Base-by-base conservation (phyloP, 768 basidiomycete species). In the Trametes coccinea region DNA sequence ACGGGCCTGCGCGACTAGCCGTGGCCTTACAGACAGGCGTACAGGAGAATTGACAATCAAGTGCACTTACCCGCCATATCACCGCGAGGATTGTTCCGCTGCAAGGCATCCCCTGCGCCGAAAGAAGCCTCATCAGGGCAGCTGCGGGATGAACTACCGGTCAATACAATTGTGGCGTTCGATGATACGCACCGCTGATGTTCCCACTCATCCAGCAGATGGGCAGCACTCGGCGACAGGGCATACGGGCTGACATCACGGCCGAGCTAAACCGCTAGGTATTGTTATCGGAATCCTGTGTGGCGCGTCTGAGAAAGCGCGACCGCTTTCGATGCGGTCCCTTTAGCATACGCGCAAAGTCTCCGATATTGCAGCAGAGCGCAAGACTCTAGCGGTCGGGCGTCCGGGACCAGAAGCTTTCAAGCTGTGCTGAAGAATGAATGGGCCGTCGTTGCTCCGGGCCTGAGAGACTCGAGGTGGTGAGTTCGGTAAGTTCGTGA, bases 371-470 rank as follows among this genome's bases (percentile, higher is more conserved):
- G 39, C 27, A 51, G 41, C n/a, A 40, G 37, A 48, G 53, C 30
- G 40, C 14, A 41, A 53, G 52, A 16, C 45, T 56, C 34, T 47
- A 46, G 44, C 48, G 49, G n/a, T 62, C 37, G 47, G 54, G 54
- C n/a, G 44, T 22, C 56, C 56, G 46, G 61, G 45, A 62, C 58
- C 56, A 54, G 61, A 62, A 62, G 61, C 56, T 9, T 29, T 41
- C 54, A 62, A 56, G 61, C 61, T 62, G 61, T 62, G 61, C 61
- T 52, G 50, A 47, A 56, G 37, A 62, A 40, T 46, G 31, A 57
- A 62, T 58, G 48, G 56, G 22, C 30, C 53, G 51, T 59, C 41
- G 40, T 59, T 46, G 45, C 49, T 44, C 61, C 62, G 58, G 56
- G 58, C 46, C 53, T 60, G 62, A 43, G 54, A 41, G 53, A 34